Evolutionary conservation across 148 eudicot species (phyloP), one percentile per base, ranked within the genome.

Genomic region (Arbutus unedo): DNA sequence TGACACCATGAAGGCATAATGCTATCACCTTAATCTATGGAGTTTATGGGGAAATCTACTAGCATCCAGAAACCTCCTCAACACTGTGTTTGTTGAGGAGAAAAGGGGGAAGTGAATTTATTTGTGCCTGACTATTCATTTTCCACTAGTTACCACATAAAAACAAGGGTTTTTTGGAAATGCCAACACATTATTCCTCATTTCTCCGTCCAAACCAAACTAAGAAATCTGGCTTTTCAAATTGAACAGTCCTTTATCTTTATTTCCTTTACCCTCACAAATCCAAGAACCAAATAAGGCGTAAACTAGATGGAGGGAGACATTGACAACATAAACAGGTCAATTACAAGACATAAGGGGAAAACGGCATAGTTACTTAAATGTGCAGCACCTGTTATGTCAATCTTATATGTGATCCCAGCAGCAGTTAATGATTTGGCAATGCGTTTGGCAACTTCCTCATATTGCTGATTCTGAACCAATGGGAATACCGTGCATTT

Each of bases 401-500:
- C 98, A 56, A 91, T 94, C 87, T 90, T 95, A 79, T 88, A 89
- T 8, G 98, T 91, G 78, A 95, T 92, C 56, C 98, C 98, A 80
- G 88, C 90, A 62, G 87, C 88, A 77, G 90, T 88, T 86, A 95
- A 74, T 74, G 93, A 90, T 84, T 84, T 91, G 45, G 93, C 89
- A 84, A 95, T 93, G 44, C 48, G 82, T 84, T 88, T 90, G 47
- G 98, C 97, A 77, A 92, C 91, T 85, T 92, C 92, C 84, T 95
- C 94, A 53, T 92, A 95, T 57, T 93, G 83, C 85, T 86, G 90
- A 85, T 91, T 93, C 82, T 92, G 98, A 77, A 93, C 95, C 78
- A 93, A 88, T 41, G 98, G 98, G 81, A 95, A 93, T 47, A 95
- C 98, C 9, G 95, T 92, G 78, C 98, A 95, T 82, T 95, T 93